phyloP scores from a whole-genome alignment of 2,329 filamentous ascomycete genomes.

The Fusarium devonianum region DNA sequence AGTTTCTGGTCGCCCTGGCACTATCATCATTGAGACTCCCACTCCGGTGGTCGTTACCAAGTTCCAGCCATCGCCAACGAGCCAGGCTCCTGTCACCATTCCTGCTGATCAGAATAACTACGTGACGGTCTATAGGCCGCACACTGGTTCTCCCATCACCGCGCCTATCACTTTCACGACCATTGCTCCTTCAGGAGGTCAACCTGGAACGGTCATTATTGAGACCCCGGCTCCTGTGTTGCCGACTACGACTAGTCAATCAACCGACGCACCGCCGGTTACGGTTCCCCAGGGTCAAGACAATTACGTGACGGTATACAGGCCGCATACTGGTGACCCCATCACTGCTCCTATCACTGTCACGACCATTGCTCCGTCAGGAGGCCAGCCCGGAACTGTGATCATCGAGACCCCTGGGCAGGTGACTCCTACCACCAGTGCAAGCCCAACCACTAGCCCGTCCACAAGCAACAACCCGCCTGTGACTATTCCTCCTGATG shows the following conservation, averaged over 20 bases:
- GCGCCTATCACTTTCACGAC: constrained; percentile 27
- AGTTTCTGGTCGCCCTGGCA: neutral
- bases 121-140: constrained; percentile 23
- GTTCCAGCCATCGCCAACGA: no score
- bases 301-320: constrained; percentile 25
- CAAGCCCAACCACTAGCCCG: neutral
- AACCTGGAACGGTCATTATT: constrained; percentile 30
- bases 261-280: constrained; percentile 1
- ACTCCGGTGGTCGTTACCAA: neutral
- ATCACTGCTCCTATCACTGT: constrained; percentile 24
- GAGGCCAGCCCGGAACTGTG: constrained; percentile 26
- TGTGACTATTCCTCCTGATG: constrained; percentile 16
- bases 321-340: constrained; percentile 17
- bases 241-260: constrained; percentile 2
- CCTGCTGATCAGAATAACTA: neutral
- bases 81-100: constrained; percentile 1
- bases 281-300: constrained; percentile 28
- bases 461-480: neutral
- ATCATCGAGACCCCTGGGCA: constrained; percentile 26
- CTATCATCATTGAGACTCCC: neutral
- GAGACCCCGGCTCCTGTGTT: constrained; percentile 11
- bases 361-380: constrained; percentile 17
- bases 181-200: constrained; percentile 19
- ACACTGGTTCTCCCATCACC: constrained; percentile 27
- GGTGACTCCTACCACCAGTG: neutral